phyloP scores from a whole-genome alignment of 306 rosid species.

The Delonix regia region DNA sequence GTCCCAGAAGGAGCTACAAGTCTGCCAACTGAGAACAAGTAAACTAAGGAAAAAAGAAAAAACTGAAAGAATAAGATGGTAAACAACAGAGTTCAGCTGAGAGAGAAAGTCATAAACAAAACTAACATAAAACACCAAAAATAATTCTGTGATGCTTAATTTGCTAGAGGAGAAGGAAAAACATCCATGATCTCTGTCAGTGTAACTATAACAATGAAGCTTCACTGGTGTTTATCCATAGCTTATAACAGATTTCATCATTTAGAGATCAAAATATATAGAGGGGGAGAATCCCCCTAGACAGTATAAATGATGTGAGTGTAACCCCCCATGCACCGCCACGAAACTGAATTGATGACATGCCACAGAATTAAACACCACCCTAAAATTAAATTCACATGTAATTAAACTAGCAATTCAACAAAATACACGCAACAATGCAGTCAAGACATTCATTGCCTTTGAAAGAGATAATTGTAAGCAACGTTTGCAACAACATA shows the following conservation, averaged over 20 bases:
- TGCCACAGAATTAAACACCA: background rate
- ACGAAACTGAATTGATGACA: background rate
- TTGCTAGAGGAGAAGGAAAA: background rate
- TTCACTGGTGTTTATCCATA: slow-evolving; percentile 43
- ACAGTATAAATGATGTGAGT: background rate
- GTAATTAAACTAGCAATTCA: slow-evolving; percentile 1
- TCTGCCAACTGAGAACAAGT: background rate
- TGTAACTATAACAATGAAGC: slow-evolving; percentile 61
- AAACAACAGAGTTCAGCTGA: background rate
- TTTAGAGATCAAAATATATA: slow-evolving; percentile 44
- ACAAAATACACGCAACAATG: background rate
- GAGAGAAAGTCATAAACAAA: background rate
- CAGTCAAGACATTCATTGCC: background rate
- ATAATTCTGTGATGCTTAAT: background rate
- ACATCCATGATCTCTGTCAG: slow-evolving; percentile 46
- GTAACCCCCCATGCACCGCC: background rate
- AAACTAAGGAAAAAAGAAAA: background rate
- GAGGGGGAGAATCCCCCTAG: background rate
- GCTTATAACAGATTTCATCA: slow-evolving; percentile 42
- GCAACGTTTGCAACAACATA: background rate
- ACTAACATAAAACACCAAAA: background rate
- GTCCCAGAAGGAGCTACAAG: background rate
- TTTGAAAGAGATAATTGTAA: background rate
- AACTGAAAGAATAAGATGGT: background rate
- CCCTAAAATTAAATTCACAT: background rate